A percentile compares a stretch with the other conserved stretches of the same genome.
These are phyloP conservation scores for Leishmania turanica DNA, from an alignment of 208 protist genomes.

Conservation along the genomic window DNA sequence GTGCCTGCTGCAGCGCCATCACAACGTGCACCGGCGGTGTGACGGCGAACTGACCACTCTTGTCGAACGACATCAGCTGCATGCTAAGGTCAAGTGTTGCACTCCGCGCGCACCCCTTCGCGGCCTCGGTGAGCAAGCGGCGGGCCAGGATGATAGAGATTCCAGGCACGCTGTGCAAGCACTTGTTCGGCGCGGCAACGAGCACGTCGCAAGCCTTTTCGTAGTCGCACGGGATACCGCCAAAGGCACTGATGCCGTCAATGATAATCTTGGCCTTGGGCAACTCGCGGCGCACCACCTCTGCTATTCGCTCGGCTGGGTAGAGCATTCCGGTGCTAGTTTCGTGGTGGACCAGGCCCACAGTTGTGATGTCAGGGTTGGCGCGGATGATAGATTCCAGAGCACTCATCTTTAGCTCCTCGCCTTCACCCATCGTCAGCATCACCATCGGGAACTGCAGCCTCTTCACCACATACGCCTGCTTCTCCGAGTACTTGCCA, in stretches of 20 bases:
- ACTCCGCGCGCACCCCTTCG: constrained; percentile 60
- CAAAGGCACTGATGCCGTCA: constrained; percentile 89
- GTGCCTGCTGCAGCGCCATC: constrained; percentile 76
- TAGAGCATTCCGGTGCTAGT: constrained; percentile 92
- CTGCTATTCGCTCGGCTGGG: constrained; percentile 64
- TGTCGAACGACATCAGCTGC: constrained; percentile 69
- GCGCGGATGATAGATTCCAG: constrained; percentile 47
- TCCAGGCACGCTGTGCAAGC: constrained; percentile 89
- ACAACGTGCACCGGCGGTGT: constrained; percentile 87
- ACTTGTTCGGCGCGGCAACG: constrained; percentile 88
- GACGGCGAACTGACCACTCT: constrained; percentile 74
- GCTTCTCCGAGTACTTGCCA: constrained; percentile 87
- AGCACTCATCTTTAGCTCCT: constrained; percentile 53
- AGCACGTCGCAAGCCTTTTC: constrained; percentile 71
- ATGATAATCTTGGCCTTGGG: constrained; percentile 77
- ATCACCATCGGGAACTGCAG: constrained; percentile 54
- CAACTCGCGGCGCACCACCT: constrained; percentile 43
- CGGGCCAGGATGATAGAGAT: constrained; percentile 73
- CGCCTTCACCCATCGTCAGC: constrained; percentile 62
- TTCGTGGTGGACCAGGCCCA: constrained; percentile 89
- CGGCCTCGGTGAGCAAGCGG: constrained; percentile 39
- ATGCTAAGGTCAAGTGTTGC: constrained; percentile 72
- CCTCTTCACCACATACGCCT: constrained; percentile 59
- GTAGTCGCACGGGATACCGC: constrained; percentile 61
- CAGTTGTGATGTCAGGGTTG: constrained; percentile 68